Evolutionary conservation across 2,329 filamentous ascomycete genomes (phyloP).

Genomic region (Ramichloridium luteum): DNA sequence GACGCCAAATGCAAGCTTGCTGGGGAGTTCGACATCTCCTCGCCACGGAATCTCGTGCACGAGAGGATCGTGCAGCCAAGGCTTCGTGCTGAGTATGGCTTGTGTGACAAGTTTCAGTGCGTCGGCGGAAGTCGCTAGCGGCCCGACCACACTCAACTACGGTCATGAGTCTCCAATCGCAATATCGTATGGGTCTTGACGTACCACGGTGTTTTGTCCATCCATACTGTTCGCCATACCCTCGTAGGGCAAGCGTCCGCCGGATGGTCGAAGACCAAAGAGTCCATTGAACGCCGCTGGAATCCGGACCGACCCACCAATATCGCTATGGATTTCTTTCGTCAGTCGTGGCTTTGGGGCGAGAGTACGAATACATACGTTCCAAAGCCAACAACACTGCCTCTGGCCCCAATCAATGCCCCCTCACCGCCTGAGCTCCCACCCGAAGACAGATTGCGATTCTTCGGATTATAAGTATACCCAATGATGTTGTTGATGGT

Average conservation of each 20-base stretch:
- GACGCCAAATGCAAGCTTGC: conserved; percentile 42
- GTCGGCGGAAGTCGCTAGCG: conserved; percentile 44
- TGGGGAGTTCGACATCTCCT: conserved; percentile 29
- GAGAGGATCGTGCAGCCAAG: conserved; percentile 55
- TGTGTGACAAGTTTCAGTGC: conserved; percentile 45
- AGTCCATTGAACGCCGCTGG: conserved; percentile 49
- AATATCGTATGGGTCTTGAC: no score
- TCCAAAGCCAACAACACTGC: conserved; percentile 45
- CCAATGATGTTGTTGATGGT: conserved; percentile 51
- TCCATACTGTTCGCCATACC: conserved; percentile 51
- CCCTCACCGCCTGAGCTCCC: conserved; percentile 50
- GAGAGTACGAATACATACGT: conserved; percentile 41
- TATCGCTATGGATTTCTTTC: conserved; percentile 8
- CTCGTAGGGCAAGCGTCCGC: conserved; percentile 43
- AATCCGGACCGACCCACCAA: conserved; percentile 45
- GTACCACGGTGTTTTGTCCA: no score
- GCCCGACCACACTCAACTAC: conserved; percentile 53
- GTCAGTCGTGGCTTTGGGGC: not conserved
- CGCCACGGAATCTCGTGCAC: conserved; percentile 56
- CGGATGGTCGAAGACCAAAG: conserved; percentile 44
- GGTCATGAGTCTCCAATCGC: no score
- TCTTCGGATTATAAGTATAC: conserved; percentile 45
- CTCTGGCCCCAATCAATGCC: conserved; percentile 42
- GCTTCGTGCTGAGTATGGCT: conserved; percentile 44
- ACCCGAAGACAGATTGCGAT: conserved; percentile 41